Base-by-base conservation (phyloP, 2,329 filamentous ascomycete species). In the Gliomastix tumulicola region DNA sequence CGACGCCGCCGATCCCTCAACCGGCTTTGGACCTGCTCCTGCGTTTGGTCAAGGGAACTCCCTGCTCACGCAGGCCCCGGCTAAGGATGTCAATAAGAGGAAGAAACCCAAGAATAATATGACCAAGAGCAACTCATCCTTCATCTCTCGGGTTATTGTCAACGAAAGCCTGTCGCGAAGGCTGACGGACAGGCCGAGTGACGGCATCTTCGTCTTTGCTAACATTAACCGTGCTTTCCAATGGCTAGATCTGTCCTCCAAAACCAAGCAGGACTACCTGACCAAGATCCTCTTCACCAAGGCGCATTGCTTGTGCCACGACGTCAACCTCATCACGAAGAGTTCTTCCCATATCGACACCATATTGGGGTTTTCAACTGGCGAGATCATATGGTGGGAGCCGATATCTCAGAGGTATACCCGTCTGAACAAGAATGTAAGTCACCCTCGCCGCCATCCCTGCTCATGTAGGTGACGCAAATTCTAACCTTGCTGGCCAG, bases 331-430 rank as follows among this genome's bases (percentile, higher is more conserved):
- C 30, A 55, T 85, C 37, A 96, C 89, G 10, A 95, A 90, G 60
- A 82, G 78, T 35, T 56, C 74, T 4, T 79, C 74, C 6, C 90
- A 97, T 53, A 72, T 98, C 30, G 92, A 98, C 55, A 71, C 98
- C 16, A 80, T 95, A 39, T 85, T 98, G 79, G 92, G 92, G 2
- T 97, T 95, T 53, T 96, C 90, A 7, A 94, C 89, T 0, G 88
- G 89, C 27, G 92, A 98, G 58, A 88, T 98, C 33, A 90, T 98
- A 43, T 98, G 92, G 92, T 97, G 92, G 69, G 92, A 98, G 60
- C 89, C 92, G 10, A 86, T 96, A 51, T 90, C 88, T 27, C 90
- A 97, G 51, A 88, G 94, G 55, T 98, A 98, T 59, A 86, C 88
- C 4, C 81, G 92, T 16, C 72, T 98, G 51, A 98, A 98, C 56